phyloP scores from a whole-genome alignment of 441 rosid species.

The Jatropha podagrica region DNA sequence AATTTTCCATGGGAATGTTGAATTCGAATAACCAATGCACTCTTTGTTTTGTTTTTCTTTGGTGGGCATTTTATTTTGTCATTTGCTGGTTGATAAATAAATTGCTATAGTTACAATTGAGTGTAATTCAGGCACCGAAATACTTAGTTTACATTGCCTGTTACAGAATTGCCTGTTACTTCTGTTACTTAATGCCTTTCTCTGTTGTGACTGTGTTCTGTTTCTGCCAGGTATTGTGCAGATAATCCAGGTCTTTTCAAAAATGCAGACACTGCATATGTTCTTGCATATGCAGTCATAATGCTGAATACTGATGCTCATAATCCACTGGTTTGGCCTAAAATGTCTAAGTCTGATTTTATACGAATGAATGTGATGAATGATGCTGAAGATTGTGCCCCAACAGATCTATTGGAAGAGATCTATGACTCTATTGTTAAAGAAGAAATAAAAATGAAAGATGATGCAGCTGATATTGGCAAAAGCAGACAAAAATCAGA shows the following conservation, averaged over 20 bases:
- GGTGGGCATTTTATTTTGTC: neutral
- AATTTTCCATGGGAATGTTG: no score
- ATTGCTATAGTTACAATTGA: neutral
- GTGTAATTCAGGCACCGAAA: neutral
- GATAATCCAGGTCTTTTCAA: slow-evolving; percentile 93
- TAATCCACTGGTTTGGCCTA: slow-evolving; percentile 98
- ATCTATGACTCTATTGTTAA: slow-evolving; percentile 95
- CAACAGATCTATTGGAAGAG: slow-evolving; percentile 86
- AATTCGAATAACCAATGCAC: no score
- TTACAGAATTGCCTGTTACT: slow-evolving; percentile 14
- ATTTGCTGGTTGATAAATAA: neutral
- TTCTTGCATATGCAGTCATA: slow-evolving; percentile 99
- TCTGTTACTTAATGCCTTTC: slow-evolving; percentile 12
- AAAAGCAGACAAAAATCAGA: slow-evolving; percentile 72
- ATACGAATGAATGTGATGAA: slow-evolving; percentile 76
- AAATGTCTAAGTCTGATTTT: slow-evolving; percentile 98
- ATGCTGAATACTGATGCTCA: slow-evolving; percentile 99
- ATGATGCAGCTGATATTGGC: slow-evolving; percentile 59
- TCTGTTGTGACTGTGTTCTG: slow-evolving; percentile 27
- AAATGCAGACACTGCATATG: slow-evolving; percentile 99
- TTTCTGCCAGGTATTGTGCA: slow-evolving; percentile 87
- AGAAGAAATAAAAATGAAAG: slow-evolving; percentile 97
- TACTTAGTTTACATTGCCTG: slow-evolving; percentile 3
- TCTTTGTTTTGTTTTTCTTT: no score
- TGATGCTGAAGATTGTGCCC: slow-evolving; percentile 90